phyloP scores from a whole-genome alignment of 352 stramenopile genomes.

The Globisporangium nagaii region DNA sequence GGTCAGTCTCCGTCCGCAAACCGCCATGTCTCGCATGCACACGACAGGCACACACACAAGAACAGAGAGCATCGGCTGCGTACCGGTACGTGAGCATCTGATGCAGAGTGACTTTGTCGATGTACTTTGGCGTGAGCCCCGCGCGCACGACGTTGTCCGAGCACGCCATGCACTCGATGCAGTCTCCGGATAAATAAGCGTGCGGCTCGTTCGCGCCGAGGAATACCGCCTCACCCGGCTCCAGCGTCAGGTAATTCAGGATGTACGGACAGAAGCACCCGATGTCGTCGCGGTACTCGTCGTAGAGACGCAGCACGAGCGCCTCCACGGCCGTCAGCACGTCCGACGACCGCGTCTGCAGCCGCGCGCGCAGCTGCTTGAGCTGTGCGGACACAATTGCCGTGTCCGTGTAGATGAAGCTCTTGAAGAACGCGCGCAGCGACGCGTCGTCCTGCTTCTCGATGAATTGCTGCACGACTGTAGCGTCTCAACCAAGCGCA shows the following conservation, averaged over 20 bases:
- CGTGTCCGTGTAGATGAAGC: conserved; percentile 71
- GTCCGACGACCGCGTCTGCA: conserved; percentile 24
- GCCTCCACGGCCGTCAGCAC: conserved; percentile 46
- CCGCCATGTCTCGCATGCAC: too few relatives aligned
- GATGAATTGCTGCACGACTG: conserved; percentile 34
- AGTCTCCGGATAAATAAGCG: conserved; percentile 96
- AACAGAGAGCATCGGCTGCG: background rate
- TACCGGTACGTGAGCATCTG: conserved; percentile 96
- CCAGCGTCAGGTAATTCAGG: conserved; percentile 97
- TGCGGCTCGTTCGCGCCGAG: conserved; percentile 99
- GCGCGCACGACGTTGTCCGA: conserved; percentile 99
- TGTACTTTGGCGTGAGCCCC: conserved; percentile 98
- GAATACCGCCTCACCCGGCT: conserved; percentile 96
- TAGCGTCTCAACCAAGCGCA: too few relatives aligned
- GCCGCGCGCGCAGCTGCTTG: conserved; percentile 61
- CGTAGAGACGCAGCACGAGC: conserved; percentile 88
- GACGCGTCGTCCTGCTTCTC: conserved; percentile 28
- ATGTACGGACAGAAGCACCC: conserved; percentile 97
- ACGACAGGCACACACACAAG: too few relatives aligned
- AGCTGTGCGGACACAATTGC: conserved; percentile 73
- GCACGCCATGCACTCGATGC: conserved; percentile 98
- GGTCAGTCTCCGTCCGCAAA: too few relatives aligned
- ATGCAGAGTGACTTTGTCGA: conserved; percentile 96
- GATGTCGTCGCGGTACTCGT: conserved; percentile 95
- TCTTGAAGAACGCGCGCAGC: conserved; percentile 70